Evolutionary conservation across 2,329 filamentous ascomycete species (phyloP), one percentile per base, ranked within the genome.

Genomic region (Fusarium pilosicola): DNA sequence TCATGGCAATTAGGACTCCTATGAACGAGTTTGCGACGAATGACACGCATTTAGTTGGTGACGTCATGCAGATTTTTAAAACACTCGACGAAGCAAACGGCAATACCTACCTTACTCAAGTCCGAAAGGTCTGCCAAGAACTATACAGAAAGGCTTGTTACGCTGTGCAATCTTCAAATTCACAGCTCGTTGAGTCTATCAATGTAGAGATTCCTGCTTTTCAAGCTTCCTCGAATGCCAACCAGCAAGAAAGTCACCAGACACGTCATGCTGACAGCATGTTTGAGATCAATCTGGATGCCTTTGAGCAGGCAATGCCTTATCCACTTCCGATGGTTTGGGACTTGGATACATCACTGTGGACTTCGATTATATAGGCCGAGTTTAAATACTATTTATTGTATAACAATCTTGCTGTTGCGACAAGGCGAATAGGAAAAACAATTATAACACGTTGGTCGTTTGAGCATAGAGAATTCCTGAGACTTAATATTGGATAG

Each of bases 401-500:
- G 8, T 11, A 32, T 18, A 0, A 22, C 4, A 17, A 15, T 6
- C 1, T 15, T 30, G 7, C 20, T 17, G 20, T 48, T 30, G 20
- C 10, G 6, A 22, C 6, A 30, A 1, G 3, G 10, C 7, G 2
- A 12, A 8, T 18, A 3, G 7, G 18, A 20, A 17, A 9, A 8
- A 26, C 2, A 11, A 3, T 0, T 17, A 34, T 1, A 7, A 34
- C 14, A 1, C 14, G 32, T 15, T 0, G 2, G 0, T 7, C 1
- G 32, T 6, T 15, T 15, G 32, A 34, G 32, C 13, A 8, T 1
- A 3, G 7, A 17, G 7, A n/a, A 4, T n/a, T 12, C 7, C 2
- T 6, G 11, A 1, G 7, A 30, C 1, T 1, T n/a, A 14, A 4
- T 5, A 0, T 5, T 2, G 1, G 8, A 5, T 3, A 18, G 2